A percentile compares a stretch with the other conserved stretches of the same genome.
phyloP scores from a whole-genome alignment of 768 basidiomycete species.

The Amanita brunnescens region DNA sequence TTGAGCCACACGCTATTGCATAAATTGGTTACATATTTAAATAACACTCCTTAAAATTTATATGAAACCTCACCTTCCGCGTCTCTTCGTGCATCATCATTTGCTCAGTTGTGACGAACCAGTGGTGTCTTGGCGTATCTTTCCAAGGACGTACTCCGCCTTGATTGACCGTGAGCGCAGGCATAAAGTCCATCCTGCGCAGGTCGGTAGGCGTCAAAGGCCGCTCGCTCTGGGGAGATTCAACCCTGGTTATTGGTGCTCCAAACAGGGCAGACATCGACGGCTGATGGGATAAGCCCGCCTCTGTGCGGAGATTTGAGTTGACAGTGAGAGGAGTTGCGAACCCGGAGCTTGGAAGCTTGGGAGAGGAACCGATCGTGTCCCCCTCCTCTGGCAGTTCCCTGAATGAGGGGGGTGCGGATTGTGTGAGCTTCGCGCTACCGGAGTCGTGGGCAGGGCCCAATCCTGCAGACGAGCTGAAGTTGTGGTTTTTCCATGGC shows the following conservation, averaged over 20 bases:
- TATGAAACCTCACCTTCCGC: conserved; percentile 16
- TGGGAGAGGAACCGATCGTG: too few species aligned
- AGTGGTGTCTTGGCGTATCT: conserved; percentile 3
- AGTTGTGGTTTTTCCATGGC: too few species aligned
- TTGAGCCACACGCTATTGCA: conserved; percentile 19
- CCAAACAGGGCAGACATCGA: neutral
- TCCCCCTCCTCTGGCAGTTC: too few species aligned
- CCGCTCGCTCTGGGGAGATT: neutral
- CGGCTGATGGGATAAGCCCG: neutral
- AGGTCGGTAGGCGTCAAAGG: neutral
- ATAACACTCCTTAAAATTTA: too few species aligned
- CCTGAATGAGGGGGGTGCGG: too few species aligned
- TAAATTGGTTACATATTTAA: too few species aligned
- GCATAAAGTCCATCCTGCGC: neutral
- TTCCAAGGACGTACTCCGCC: conserved; percentile 3
- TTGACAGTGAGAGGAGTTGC: neutral
- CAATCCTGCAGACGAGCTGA: too few species aligned
- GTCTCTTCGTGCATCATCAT: conserved; percentile 25
- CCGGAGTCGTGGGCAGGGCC: too few species aligned
- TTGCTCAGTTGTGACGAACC: conserved; percentile 21
- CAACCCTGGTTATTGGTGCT: neutral
- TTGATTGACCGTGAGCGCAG: neutral
- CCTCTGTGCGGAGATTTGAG: neutral
- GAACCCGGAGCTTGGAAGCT: neutral
- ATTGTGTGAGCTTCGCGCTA: too few species aligned